Evolutionary conservation across 2,329 filamentous ascomycete species (phyloP).

Genomic region (Ophiocordyceps camponoti-leonardi): DNA sequence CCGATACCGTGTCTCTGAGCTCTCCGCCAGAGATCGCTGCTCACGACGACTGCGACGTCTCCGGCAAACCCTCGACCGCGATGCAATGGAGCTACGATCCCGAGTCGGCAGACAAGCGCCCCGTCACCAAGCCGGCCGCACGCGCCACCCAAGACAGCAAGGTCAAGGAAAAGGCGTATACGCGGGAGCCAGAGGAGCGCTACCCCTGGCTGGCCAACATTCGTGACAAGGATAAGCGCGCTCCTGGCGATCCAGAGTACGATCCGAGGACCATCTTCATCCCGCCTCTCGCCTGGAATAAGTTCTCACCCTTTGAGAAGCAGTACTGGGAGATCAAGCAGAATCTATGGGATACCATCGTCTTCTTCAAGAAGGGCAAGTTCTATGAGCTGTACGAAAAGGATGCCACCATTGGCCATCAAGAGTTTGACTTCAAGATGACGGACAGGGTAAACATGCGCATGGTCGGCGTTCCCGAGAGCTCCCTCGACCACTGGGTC

Average conservation of each 20-base stretch:
- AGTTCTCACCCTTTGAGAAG: constrained; percentile 85
- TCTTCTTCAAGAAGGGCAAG: constrained; percentile 92
- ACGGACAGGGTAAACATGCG: constrained; percentile 98
- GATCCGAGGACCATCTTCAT: constrained; percentile 86
- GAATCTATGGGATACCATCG: constrained; percentile 72
- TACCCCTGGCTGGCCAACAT: constrained; percentile 84
- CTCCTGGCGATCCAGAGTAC: constrained; percentile 67
- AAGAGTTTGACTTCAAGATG: constrained; percentile 78
- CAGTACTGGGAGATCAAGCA: constrained; percentile 90
- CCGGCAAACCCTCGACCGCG: constrained; percentile 42
- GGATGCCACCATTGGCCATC: constrained; percentile 75
- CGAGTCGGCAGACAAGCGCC: constrained; percentile 19
- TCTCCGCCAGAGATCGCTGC: constrained; percentile 25
- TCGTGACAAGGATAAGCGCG: constrained; percentile 67
- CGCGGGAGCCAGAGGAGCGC: constrained; percentile 66
- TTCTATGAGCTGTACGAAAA: constrained; percentile 97
- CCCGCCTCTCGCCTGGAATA: constrained; percentile 62
- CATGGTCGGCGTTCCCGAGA: constrained; percentile 96
- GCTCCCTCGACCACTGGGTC: constrained; percentile 90
- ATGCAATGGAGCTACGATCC: constrained; percentile 62
- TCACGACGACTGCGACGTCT: constrained; percentile 34
- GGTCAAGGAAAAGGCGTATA: constrained; percentile 52
- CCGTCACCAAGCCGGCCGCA: constrained; percentile 16
- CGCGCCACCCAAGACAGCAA: constrained; percentile 15
- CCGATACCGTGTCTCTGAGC: constrained; percentile 5